A percentile compares a stretch with the other conserved stretches of the same genome.
Evolutionary conservation across 129 eudicot species (phyloP).

Genomic region (Dittrichia graveolens): DNA sequence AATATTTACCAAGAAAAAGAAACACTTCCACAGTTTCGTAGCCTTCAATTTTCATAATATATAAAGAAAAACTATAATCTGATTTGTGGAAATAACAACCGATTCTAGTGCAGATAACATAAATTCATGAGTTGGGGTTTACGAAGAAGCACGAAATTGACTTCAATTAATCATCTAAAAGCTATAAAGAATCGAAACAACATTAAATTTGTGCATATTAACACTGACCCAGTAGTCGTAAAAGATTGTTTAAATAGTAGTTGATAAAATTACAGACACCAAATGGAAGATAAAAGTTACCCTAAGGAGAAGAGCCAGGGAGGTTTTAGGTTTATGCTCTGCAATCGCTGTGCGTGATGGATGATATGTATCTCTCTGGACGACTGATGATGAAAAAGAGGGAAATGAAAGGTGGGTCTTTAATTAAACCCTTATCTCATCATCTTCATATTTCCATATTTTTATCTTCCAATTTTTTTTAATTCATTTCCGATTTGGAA

Average conservation of each 20-base stretch:
- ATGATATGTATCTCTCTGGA: conserved; percentile 16
- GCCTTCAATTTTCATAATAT: neutral
- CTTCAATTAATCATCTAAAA: conserved; percentile 5
- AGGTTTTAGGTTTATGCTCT: conserved; percentile 8
- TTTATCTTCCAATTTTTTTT: neutral
- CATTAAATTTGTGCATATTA: neutral
- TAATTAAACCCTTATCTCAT: conserved; percentile 74
- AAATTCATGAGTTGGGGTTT: conserved; percentile 18
- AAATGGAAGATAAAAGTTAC: conserved; percentile 22
- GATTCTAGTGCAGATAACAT: neutral
- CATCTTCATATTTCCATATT: conserved; percentile 28
- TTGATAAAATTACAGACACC: conserved; percentile 26
- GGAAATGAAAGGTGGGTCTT: conserved; percentile 82
- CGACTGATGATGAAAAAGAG: conserved; percentile 39
- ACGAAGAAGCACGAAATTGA: conserved; percentile 15
- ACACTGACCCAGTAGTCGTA: conserved; percentile 15
- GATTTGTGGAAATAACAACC: neutral
- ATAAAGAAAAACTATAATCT: neutral
- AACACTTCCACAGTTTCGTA: neutral
- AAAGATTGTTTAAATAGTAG: neutral
- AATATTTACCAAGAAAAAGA: too few species aligned
- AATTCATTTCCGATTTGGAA: neutral
- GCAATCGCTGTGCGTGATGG: conserved; percentile 1
- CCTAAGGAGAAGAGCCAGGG: conserved; percentile 15
- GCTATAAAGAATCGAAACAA: conserved; percentile 21